Conservation (phyloP, 306 rosid species). For the Prunus persica region DNA sequence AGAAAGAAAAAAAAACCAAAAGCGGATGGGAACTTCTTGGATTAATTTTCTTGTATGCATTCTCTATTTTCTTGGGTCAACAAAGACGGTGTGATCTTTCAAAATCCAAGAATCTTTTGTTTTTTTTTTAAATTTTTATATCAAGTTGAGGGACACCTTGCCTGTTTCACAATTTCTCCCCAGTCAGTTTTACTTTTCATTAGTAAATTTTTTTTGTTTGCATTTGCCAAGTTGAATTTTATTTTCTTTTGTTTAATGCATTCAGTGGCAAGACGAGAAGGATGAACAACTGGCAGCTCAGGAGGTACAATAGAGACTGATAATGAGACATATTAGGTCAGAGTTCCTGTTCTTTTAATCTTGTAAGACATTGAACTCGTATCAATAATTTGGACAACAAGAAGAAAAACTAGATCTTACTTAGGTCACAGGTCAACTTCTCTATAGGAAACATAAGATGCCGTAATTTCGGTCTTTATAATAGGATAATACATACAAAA, state of each 20-base stretch:
- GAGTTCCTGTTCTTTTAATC: not conserved
- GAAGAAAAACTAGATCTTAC: too few relatives aligned
- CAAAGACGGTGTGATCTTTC: slow-evolving; percentile 24
- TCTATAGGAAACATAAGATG: not conserved
- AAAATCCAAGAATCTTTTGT: not conserved
- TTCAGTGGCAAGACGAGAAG: not conserved
- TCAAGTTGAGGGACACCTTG: not conserved
- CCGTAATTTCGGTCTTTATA: too few relatives aligned
- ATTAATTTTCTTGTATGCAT: not conserved
- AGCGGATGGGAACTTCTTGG: not conserved
- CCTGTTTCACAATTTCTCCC: not conserved
- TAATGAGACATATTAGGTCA: not conserved
- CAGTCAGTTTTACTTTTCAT: not conserved
- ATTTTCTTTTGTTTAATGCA: not conserved
- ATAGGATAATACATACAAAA: too few relatives aligned
- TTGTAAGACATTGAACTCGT: not conserved
- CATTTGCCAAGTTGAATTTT: not conserved
- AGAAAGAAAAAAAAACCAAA: not conserved
- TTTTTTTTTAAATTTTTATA: not conserved
- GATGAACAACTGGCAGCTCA: not conserved
- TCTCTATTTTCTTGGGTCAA: slow-evolving; percentile 31
- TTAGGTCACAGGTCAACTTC: not conserved
- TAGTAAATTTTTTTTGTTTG: not conserved
- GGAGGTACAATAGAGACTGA: too few relatives aligned
- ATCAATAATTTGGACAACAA: not conserved